These are phyloP conservation scores for Pseudoturritis turrita DNA, from an alignment of 345 rosid species.

Conservation along the genomic window DNA sequence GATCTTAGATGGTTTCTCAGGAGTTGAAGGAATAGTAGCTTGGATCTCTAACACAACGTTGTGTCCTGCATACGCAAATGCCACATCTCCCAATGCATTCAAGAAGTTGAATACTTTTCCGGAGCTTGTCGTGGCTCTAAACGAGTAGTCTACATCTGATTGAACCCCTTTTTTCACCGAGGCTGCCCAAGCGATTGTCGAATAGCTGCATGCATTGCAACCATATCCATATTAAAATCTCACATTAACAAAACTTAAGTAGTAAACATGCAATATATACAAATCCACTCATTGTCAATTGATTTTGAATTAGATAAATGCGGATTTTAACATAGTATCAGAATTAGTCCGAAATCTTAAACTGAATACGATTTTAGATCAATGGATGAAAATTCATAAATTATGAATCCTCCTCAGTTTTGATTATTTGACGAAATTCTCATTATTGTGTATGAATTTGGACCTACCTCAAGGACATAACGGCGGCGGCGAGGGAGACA, in stretches of 20 bases:
- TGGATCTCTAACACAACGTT: conserved; percentile 85
- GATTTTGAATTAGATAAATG: not conserved
- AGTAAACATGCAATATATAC: not conserved
- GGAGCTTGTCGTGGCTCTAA: conserved; percentile 33
- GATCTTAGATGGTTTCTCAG: conserved; percentile 70
- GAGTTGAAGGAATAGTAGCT: conserved; percentile 85
- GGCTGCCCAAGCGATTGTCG: conserved; percentile 66
- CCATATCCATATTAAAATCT: not conserved
- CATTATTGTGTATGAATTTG: not conserved
- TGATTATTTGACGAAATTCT: not conserved
- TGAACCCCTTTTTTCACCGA: conserved; percentile 39
- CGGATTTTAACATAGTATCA: too few relatives aligned
- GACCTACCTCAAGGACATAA: conserved; percentile 69
- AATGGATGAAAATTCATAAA: not conserved
- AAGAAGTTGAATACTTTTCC: conserved; percentile 52
- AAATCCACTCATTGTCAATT: not conserved
- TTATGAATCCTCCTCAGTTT: not conserved
- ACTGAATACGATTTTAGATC: not conserved
- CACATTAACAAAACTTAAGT: not conserved
- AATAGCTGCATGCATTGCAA: conserved; percentile 44
- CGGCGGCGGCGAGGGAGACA: conserved; percentile 70
- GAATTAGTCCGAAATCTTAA: not conserved
- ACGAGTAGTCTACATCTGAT: conserved; percentile 52
- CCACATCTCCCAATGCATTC: conserved; percentile 71
- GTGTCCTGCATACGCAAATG: conserved; percentile 86